Evolutionary conservation across 768 basidiomycete genomes (phyloP), one percentile per base, ranked within the genome.

Genomic region (Trametes coccinea): DNA sequence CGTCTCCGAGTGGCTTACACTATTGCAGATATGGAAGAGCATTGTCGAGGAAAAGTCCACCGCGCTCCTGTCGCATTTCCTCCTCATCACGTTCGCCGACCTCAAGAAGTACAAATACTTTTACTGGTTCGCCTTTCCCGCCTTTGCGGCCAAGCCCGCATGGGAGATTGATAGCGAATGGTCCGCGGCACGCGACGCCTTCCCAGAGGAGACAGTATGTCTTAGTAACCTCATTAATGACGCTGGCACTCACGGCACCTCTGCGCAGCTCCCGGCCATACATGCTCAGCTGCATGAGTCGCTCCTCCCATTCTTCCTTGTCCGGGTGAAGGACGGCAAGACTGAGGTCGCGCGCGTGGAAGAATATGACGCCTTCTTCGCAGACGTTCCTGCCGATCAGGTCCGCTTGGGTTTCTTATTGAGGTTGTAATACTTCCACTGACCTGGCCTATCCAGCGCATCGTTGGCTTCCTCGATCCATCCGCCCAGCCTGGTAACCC

Each of bases 121-220:
- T 70, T 98, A 98, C 75, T 99, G 96, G 97, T 98, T 98, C 70
- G 90, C 92, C 0, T 97, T 98, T 73, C 96, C 97, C 2, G 93
- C 95, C 0, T 88, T 98, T 65, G 88, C 89, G 0, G 79, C 91
- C 22, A 93, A 92, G 66, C 95, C 97, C 6, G 85, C 89, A 5
- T 98, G 95, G 95, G 88, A 92, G 77, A 87, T 92, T 66, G 77
- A 78, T 37, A 82, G 79, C 10, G 89, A 87, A 0, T 90, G 90
- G 85, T 75, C 71, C 51, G 55, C 65, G 33, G 88, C 84, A 3
- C 72, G 75, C 0, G 77, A 75, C 3, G 77, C 76, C 54, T 76
- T 88, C 58, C 77, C 74, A 0, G 47, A 71, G 29, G 72, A 79
- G 14, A 71, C 76, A 53, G 87, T 85, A 66, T 34, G 76, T 65